Evolutionary conservation across 768 basidiomycete species (phyloP).

Genomic region (Candolleomyces efflorescens): DNA sequence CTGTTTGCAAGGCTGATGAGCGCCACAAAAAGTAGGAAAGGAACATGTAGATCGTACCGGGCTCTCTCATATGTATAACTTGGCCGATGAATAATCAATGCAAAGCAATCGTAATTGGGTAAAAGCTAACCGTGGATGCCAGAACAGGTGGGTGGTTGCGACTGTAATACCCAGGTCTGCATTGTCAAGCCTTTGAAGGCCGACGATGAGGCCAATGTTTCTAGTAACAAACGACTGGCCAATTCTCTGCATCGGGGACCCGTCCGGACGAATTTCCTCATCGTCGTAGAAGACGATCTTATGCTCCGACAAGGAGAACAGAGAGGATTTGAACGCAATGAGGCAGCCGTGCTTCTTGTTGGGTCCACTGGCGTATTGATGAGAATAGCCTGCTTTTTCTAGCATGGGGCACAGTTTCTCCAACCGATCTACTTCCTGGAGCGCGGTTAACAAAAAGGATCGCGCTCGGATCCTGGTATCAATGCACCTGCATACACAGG

Average conservation of each 20-base stretch:
- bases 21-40: background rate
- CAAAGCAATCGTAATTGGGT: background rate
- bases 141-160: constrained; percentile 91
- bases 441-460: background rate
- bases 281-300: constrained; percentile 67
- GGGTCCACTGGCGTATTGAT: constrained; percentile 65
- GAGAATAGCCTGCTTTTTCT: constrained; percentile 56
- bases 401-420: constrained; percentile 68
- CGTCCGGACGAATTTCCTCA: constrained; percentile 43
- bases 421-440: constrained; percentile 83
- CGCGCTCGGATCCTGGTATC: background rate
- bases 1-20: constrained; percentile 31
- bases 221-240: constrained; percentile 67
- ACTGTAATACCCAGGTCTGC: constrained; percentile 58
- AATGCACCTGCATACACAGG: constrained; percentile 76
- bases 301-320: constrained; percentile 44
- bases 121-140: constrained; percentile 79
- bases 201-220: constrained; percentile 78
- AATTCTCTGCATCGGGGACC: constrained; percentile 29
- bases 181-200: constrained; percentile 44
- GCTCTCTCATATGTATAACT: constrained; percentile 83
- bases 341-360: constrained; percentile 85
- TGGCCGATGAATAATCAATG: constrained; percentile 5
- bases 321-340: constrained; percentile 60
- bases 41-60: constrained; percentile 39